Base-by-base conservation (phyloP, 1,284 basidiomycete species). In the Coniferiporia sulphurascens region DNA sequence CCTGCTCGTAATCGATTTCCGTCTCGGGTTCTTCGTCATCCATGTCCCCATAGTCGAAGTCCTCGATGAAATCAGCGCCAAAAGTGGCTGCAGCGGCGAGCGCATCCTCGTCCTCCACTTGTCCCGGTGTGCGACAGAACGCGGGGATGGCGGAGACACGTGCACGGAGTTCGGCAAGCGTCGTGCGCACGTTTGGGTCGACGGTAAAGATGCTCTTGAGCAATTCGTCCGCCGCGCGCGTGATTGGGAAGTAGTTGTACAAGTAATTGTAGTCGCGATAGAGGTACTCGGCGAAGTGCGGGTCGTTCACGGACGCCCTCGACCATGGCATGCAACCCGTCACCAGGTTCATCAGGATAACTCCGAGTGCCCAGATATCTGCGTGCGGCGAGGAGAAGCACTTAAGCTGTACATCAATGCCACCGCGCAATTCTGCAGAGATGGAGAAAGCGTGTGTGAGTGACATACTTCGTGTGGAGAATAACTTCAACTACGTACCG, bases 291-390 rank as follows among this genome's bases (percentile, higher is more conserved):
- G 84, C 83, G 78, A 90, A 91, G 5, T 87, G 89, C 57, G 85
- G 85, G 69, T 90, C 89, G 62, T 82, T 78, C 12, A 79, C 76
- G 63, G 88, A 89, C n/a, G 97, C 96, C 49, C 93, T 94, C 75
- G 94, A 93, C 97, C 97, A 99, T 21, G 96, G 96, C 69, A 98
- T 98, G 61, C 95, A 87, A 17, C 94, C 94, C 48, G 93, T 97
- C 53, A 93, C 89, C 58, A 99, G 85, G 73, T 98, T 98, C 71
- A 98, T 87, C 51, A 99, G 87, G 64, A 92, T 89, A 68, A 99
- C 95, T 48, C 96, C 96, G 62, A 99, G 82, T 21, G 96, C 96
- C 96, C 97, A 99, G 65, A 99, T 85, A 75, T 99, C 96, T 74
- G 96, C 97, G 71, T 84, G 85, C 67, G 85, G 82, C 13, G 95